phyloP scores from a whole-genome alignment of 345 rosid species.

The Carallia pectinifolia region DNA sequence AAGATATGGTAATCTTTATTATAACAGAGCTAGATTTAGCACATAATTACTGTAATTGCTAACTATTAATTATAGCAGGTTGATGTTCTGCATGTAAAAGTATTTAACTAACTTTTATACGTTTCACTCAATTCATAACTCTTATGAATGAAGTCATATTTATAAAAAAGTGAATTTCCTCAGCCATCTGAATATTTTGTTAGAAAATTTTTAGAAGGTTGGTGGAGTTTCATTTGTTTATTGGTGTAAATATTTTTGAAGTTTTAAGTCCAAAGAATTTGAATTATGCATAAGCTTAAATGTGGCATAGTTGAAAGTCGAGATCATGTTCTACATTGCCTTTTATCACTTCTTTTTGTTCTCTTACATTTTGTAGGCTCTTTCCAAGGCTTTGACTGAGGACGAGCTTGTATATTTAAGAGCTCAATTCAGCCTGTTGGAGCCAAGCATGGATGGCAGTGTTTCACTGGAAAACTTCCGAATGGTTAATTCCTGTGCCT shows the following conservation, averaged over 20 bases:
- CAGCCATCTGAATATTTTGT: too few species aligned
- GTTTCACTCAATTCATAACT: not conserved
- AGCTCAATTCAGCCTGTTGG: constrained; percentile 78
- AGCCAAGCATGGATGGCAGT: constrained; percentile 73
- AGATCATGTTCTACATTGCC: not conserved
- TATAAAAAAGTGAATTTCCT: not conserved
- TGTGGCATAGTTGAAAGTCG: not conserved
- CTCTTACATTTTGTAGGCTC: constrained; percentile 55
- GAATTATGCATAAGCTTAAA: not conserved
- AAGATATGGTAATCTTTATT: too few species aligned
- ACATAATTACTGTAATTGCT: too few species aligned
- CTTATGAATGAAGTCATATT: not conserved
- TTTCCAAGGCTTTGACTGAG: constrained; percentile 83
- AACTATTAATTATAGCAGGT: too few species aligned
- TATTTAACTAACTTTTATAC: too few species aligned
- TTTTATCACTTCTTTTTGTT: constrained; percentile 5
- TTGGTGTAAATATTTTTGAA: too few species aligned
- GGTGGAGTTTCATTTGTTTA: too few species aligned
- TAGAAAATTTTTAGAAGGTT: too few species aligned
- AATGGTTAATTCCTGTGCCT: constrained; percentile 44
- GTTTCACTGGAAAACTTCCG: constrained; percentile 70
- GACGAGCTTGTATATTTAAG: constrained; percentile 74
- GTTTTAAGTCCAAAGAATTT: not conserved
- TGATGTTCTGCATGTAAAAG: too few species aligned
- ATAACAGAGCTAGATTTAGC: too few species aligned